Conservation (phyloP, 75 land plant genomes). For the Pinus albicaulis region DNA sequence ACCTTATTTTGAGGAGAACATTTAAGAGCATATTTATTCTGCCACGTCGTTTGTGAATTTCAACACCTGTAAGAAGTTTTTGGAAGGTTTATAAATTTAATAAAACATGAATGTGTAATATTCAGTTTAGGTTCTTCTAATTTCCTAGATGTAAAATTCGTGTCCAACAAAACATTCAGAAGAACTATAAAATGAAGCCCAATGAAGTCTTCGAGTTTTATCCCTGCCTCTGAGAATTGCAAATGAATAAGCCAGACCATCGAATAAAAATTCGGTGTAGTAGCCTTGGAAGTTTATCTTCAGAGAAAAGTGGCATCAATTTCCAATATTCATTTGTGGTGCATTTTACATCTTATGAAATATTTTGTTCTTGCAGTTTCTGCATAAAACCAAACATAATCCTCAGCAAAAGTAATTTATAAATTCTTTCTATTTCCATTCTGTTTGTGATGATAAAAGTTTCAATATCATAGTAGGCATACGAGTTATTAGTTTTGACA, state of each 20-base stretch:
- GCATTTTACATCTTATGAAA: background rate
- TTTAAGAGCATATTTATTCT: background rate
- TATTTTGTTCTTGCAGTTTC: slow-evolving; percentile 36
- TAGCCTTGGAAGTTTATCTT: background rate
- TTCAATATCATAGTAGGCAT: background rate
- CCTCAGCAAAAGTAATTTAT: slow-evolving; percentile 12
- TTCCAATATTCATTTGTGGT: background rate
- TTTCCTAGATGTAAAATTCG: background rate
- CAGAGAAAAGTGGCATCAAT: background rate
- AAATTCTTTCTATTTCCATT: too few species aligned
- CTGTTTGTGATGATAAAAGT: too few species aligned
- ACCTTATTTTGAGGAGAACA: background rate
- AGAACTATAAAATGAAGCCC: background rate
- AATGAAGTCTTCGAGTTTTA: background rate
- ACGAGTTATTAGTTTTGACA: background rate
- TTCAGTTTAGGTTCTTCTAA: background rate
- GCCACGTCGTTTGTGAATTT: too few species aligned
- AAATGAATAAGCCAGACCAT: background rate
- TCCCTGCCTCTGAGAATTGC: background rate
- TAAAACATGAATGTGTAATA: background rate
- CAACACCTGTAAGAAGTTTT: too few species aligned
- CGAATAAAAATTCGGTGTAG: background rate
- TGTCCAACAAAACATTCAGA: background rate
- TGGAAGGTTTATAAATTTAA: background rate
- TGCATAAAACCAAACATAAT: slow-evolving; percentile 57